Evolutionary conservation across 805 yeast genomes (phyloP), one percentile per base, ranked within the genome.

Genomic region (Hanseniaspora thailandica): DNA sequence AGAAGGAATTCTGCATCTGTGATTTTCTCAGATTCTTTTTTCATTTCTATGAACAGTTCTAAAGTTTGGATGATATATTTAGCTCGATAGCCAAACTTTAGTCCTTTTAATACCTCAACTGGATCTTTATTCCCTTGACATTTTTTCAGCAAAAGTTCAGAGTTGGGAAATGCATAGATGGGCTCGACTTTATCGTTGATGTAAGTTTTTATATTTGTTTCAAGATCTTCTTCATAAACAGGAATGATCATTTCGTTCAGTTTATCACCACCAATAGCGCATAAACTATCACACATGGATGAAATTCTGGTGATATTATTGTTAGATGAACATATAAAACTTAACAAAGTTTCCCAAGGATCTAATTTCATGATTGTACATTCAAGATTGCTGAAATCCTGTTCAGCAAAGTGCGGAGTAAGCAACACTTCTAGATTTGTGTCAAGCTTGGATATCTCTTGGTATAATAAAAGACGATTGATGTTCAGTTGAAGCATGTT

Each of bases 281-380:
- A 82, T 35, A 93, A 69, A 45, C 75, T 75, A 57, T 86, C 86
- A 65, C 96, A 93, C 96, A 93, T 88, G 61, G 83, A 82, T 2
- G 95, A 84, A 45, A 93, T 93, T 35, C 98, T 73, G 62, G 90
- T 87, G 52, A 93, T 93, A 62, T 93, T 93, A 67, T 93, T 93
- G 66, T 93, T 93, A n/a, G 95, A 82, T 1, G 96, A 86, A 68
- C 97, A 93, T 10, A 93, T 93, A 58, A 90, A 93, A 2, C 93
- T 84, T 19, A 90, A 70, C 44, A 88, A 70, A 41, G 90, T 87
- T 60, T 93, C 98, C 97, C 97, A 93, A 0, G 98, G 97, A 58
- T 90, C 96, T 65, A 93, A 97, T 35, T 89, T 74, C 26, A 93
- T 73, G 57, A 90, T 86, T 30, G 98, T 45, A 40, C 55, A 51